Conservation (phyloP, 2,329 filamentous ascomycete species). For the Simplicillium sp. region DNA sequence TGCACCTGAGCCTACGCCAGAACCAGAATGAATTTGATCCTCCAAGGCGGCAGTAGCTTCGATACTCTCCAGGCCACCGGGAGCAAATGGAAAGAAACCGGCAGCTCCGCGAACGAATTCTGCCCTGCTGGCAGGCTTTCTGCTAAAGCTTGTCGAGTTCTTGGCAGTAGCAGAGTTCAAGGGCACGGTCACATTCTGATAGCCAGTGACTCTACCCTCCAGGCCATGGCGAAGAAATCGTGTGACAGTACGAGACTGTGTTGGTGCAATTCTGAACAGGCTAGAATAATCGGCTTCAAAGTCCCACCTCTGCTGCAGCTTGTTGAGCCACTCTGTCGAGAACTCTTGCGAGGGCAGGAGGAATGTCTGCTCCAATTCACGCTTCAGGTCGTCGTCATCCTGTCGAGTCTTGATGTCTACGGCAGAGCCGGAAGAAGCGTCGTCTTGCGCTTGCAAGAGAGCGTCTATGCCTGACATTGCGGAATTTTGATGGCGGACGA, state of each 20-base stretch:
- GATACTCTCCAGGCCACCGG: conserved; percentile 78
- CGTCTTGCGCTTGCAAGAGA: conserved; percentile 19
- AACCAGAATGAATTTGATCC: conserved; percentile 55
- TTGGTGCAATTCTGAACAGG: conserved; percentile 78
- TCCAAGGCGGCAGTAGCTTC: conserved; percentile 80
- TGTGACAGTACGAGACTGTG: conserved; percentile 89
- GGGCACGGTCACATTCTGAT: conserved; percentile 87
- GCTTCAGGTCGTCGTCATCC: conserved; percentile 55
- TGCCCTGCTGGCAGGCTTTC: conserved; percentile 76
- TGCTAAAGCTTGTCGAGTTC: conserved; percentile 80
- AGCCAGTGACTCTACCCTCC: conserved; percentile 86
- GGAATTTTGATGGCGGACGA: conserved; percentile 1
- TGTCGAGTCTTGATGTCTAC: conserved; percentile 13
- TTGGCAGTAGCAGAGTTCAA: conserved; percentile 86
- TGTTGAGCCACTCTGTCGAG: conserved; percentile 77
- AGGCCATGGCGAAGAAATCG: conserved; percentile 86
- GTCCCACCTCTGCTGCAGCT: conserved; percentile 84
- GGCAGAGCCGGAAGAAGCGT: conserved; percentile 3
- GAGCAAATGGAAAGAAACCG: conserved; percentile 89
- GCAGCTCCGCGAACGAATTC: conserved; percentile 91
- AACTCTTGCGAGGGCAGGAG: conserved; percentile 73
- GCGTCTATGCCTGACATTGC: conserved; percentile 25
- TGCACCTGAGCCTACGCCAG: conserved; percentile 27
- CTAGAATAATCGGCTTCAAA: conserved; percentile 69
- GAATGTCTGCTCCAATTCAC: conserved; percentile 65